Percentiles rank a stretch among this genome's conserved stretches.
phyloP scores from a whole-genome alignment of 1,139 yeast genomes.

The Diutina siamensis region DNA sequence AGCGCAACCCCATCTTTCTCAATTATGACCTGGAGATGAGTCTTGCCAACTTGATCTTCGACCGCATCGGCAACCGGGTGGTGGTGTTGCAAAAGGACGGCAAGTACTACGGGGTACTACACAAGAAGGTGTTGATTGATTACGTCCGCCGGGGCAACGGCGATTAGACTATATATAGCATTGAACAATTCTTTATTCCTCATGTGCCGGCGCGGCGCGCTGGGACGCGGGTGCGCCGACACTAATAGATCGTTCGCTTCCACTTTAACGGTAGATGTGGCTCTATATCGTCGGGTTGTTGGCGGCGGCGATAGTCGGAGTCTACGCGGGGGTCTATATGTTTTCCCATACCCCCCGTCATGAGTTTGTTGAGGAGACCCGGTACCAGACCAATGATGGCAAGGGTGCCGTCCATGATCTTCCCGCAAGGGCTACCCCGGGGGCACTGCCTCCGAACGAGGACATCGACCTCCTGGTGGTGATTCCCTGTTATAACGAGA shows the following conservation, averaged over 20 bases:
- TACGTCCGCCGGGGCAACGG: conserved; percentile 16
- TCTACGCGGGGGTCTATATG: conserved; percentile 32
- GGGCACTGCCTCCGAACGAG: conserved; percentile 4
- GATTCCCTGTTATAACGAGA: conserved; percentile 87
- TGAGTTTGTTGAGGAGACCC: conserved; percentile 40
- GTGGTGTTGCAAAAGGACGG: conserved; percentile 42
- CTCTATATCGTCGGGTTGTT: not conserved
- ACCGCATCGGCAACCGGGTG: conserved; percentile 42
- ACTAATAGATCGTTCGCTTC: not conserved
- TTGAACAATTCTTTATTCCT: too few species aligned
- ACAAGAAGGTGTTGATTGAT: conserved; percentile 45
- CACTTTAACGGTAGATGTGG: not conserved
- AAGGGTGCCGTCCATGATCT: conserved; percentile 12
- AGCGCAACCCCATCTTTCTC: conserved; percentile 37
- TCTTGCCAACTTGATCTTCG: conserved; percentile 43
- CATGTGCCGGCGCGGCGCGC: too few species aligned
- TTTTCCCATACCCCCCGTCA: conserved; percentile 56
- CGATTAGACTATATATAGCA: not conserved
- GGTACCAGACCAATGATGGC: conserved; percentile 31
- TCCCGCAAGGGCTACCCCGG: conserved; percentile 7
- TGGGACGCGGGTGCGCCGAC: too few species aligned
- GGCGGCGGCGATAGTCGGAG: conserved; percentile 7
- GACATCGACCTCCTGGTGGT: conserved; percentile 56
- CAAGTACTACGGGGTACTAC: conserved; percentile 39
- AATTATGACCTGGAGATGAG: conserved; percentile 41